Evolutionary conservation across 2,329 filamentous ascomycete species (phyloP), one percentile per base, ranked within the genome.

Genomic region (Nothopassalora personata): DNA sequence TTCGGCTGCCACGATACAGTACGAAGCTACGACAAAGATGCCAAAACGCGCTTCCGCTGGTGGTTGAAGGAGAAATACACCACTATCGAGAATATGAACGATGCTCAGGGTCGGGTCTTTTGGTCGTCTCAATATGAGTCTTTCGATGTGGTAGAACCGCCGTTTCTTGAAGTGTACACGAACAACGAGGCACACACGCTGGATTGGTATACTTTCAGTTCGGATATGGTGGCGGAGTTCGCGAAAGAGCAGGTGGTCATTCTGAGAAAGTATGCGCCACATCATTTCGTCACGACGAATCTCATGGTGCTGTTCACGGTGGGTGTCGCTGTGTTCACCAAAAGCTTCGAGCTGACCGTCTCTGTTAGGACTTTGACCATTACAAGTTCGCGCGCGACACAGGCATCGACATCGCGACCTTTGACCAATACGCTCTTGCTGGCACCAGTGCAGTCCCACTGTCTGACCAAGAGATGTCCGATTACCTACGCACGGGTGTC

Each of bases 1-100:
- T 67, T 67, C 50, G 66, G 66, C 34, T 67, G 66, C 28, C 66
- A 67, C 48, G 64, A 66, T 43, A 67, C 66, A 2, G 66, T 67
- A 0, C 57, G 64, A 7, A 63, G 63, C 47, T 67, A 67, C 47
- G 66, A 67, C 31, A 57, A 64, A 9, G 61, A 67, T 28, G 66
- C 66, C n/a, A 63, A 62, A 13, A 62, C 33, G 7, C 60, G 66
- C n/a, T 67, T 66, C 53, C 55, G 64, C 30, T 56, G 57, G 1
- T 67, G 66, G 66, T 49, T 67, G 4, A n/a, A 64, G 48, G 31
- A 62, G n/a, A 67, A 65, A n/a, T 67, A 67, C 34, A 54, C 30
- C 1, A 66, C 64, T 9, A 65, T 67, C 49, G 66, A 66, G n/a
- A 62, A 60, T 10, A 64, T 67, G 63, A 67, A 67, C 49, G 48